Evolutionary conservation across 2,329 filamentous ascomycete species (phyloP).

Genomic region (Pseudogymnoascus sp.): DNA sequence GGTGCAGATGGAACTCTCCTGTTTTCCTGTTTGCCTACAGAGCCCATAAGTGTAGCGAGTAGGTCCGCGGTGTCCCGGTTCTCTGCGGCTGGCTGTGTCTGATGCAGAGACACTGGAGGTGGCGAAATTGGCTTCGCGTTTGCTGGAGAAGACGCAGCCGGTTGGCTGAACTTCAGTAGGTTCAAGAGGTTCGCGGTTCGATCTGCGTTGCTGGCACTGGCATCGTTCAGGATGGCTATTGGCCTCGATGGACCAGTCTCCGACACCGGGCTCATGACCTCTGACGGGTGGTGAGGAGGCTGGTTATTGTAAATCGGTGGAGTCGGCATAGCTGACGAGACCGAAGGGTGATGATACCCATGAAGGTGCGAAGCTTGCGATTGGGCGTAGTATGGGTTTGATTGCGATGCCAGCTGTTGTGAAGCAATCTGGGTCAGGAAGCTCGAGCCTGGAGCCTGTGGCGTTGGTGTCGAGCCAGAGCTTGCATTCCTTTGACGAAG

Average conservation of each 20-base stretch:
- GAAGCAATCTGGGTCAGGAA: constrained; percentile 9
- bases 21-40: constrained; percentile 14
- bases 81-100: constrained; percentile 14
- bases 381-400: constrained; percentile 23
- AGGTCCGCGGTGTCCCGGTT: constrained; percentile 21
- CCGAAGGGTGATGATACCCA: constrained; percentile 45
- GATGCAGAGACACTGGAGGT: constrained; percentile 16
- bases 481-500: constrained; percentile 21
- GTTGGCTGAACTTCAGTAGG: constrained; percentile 54
- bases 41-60: constrained; percentile 26
- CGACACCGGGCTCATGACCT: constrained; percentile 48
- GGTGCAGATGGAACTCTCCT: constrained; percentile 11
- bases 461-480: constrained; percentile 1
- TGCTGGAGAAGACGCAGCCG: constrained; percentile 25
- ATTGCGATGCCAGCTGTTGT: background rate
- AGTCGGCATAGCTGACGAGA: constrained; percentile 49
- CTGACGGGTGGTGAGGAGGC: constrained; percentile 43
- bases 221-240: constrained; percentile 26
- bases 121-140: constrained; percentile 19
- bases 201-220: constrained; percentile 31
- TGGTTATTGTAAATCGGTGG: constrained; percentile 44
- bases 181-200: constrained; percentile 52
- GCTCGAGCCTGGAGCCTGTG: constrained; percentile 3
- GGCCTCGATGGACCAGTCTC: constrained; percentile 30
- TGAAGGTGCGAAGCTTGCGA: constrained; percentile 19